Evolutionary conservation across 805 yeast species (phyloP).

Genomic region (Kuraishia floccosa): DNA sequence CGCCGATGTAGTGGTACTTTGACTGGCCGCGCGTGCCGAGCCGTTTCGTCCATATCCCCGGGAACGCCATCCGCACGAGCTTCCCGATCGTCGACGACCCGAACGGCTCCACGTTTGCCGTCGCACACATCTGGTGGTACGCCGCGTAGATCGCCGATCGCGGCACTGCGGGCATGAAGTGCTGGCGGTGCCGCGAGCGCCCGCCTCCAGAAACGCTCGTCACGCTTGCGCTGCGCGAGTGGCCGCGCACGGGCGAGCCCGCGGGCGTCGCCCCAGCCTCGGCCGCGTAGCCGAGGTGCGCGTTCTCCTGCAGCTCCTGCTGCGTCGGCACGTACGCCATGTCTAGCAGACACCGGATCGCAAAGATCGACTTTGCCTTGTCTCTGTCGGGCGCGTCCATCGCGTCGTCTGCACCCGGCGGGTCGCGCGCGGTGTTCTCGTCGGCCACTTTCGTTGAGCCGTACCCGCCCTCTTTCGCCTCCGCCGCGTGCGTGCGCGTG

Average conservation of each 20-base stretch:
- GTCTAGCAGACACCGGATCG: conserved; percentile 13
- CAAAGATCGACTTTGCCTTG: conserved; percentile 10
- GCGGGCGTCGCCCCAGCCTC: no score
- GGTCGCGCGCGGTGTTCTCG: no score
- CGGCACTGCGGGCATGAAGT: conserved; percentile 4
- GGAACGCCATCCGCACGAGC: conserved; percentile 51
- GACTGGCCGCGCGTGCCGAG: conserved; percentile 74
- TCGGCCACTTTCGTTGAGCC: no score
- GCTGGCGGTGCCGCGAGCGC: neutral
- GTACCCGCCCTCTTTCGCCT: neutral
- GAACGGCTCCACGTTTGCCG: conserved; percentile 30
- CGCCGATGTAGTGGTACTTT: conserved; percentile 74
- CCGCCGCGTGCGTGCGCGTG: conserved; percentile 2
- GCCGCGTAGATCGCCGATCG: conserved; percentile 11
- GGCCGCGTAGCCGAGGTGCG: no score
- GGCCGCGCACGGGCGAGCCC: conserved; percentile 6
- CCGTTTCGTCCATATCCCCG: conserved; percentile 58
- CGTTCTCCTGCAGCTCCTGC: neutral
- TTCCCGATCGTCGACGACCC: conserved; percentile 72
- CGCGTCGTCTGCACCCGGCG: no score
- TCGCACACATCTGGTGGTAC: conserved; percentile 11
- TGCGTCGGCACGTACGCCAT: conserved; percentile 7
- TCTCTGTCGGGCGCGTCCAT: conserved; percentile 8
- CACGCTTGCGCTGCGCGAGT: no score
- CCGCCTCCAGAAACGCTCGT: neutral